Conservation (phyloP, 202 grass and related monocot genomes). For the Schoenoplectus triqueter region DNA sequence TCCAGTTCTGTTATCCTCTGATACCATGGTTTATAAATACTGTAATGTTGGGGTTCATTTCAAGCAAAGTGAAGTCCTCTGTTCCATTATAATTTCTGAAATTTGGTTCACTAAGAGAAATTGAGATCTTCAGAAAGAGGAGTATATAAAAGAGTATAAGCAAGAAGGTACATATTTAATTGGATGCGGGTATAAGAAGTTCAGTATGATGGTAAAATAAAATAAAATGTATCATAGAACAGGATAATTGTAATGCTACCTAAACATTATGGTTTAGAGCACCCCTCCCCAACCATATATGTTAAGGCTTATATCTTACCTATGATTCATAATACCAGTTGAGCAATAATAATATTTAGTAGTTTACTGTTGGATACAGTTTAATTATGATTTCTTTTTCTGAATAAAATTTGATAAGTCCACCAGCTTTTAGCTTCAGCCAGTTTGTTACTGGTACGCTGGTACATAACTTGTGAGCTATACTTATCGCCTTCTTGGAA, state of each 20-base stretch:
- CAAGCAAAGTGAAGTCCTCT: background rate
- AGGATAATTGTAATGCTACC: too few species aligned
- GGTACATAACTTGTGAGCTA: too few species aligned
- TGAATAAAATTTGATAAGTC: background rate
- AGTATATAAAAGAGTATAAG: too few species aligned
- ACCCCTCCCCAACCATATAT: background rate
- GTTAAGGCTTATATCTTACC: background rate
- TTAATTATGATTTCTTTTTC: conserved; percentile 3
- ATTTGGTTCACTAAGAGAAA: background rate
- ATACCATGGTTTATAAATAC: background rate
- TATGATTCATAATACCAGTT: background rate
- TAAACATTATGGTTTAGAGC: too few species aligned
- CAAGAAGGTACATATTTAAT: too few species aligned
- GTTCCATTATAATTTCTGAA: background rate
- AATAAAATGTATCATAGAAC: too few species aligned
- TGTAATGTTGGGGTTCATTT: background rate
- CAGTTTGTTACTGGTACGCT: background rate
- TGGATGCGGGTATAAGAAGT: too few species aligned
- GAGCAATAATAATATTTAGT: background rate
- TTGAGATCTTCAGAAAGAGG: background rate
- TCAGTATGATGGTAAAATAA: too few species aligned
- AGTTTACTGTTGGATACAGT: background rate
- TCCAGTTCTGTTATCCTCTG: background rate
- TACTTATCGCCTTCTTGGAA: too few species aligned
- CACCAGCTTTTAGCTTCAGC: background rate